These are phyloP conservation scores for Trifolium pratense DNA, from an alignment of 306 rosid species.

Conservation along the genomic window DNA sequence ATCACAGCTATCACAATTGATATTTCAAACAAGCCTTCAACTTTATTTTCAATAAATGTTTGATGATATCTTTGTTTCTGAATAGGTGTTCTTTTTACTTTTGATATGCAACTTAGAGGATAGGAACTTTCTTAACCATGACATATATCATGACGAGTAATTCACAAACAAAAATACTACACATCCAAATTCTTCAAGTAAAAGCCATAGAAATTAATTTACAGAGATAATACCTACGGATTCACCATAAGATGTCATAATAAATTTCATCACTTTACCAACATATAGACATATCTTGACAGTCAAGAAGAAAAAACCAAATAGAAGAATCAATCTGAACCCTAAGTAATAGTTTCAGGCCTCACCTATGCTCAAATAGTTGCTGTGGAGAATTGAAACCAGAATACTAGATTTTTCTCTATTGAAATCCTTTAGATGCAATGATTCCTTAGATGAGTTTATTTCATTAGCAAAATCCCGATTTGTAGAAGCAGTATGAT, in stretches of 20 bases:
- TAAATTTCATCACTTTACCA: constrained; percentile 36
- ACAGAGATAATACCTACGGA: constrained; percentile 7
- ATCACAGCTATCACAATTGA: constrained; percentile 29
- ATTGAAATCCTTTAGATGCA: constrained; percentile 42
- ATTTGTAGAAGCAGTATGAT: constrained; percentile 38
- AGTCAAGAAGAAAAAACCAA: constrained; percentile 30
- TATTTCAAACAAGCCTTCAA: constrained; percentile 32
- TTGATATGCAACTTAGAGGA: constrained; percentile 27
- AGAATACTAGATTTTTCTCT: constrained; percentile 55
- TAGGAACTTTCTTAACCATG: constrained; percentile 15
- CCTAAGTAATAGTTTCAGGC: constrained; percentile 35
- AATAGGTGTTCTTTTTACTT: constrained; percentile 37
- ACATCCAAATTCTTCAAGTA: constrained; percentile 27
- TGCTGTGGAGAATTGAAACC: constrained; percentile 83
- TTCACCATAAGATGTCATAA: constrained; percentile 23
- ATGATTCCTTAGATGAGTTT: constrained; percentile 48
- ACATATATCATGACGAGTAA: constrained; percentile 7
- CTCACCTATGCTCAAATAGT: constrained; percentile 83
- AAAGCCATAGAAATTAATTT: constrained; percentile 6
- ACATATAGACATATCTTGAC: constrained; percentile 26
- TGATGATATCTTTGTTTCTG: constrained; percentile 4
- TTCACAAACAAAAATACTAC: constrained; percentile 12
- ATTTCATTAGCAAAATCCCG: constrained; percentile 35
- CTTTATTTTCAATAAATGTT: constrained; percentile 21
- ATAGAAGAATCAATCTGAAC: constrained; percentile 35